These are phyloP conservation scores for Hypoxylon sp. DNA, from an alignment of 2,329 filamentous ascomycete species.

Conservation along the genomic window DNA sequence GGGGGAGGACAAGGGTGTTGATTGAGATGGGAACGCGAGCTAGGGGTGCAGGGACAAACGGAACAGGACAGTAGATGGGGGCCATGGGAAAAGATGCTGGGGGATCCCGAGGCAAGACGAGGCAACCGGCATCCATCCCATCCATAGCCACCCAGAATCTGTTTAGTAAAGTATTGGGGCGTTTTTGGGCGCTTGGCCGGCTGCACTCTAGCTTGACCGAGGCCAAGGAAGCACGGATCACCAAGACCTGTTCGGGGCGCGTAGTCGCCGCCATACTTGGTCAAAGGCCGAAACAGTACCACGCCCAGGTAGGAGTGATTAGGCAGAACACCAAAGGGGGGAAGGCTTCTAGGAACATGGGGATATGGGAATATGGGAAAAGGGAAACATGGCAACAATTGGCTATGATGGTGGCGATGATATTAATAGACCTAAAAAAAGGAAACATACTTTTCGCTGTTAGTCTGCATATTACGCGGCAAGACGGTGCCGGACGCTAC, in stretches of 20 bases:
- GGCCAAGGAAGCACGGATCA: constrained; percentile 42
- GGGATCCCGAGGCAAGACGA: constrained; percentile 51
- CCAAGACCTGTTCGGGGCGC: constrained; percentile 39
- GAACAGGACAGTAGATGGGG: constrained; percentile 34
- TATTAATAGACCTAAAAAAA: constrained; percentile 18
- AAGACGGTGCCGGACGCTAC: constrained; percentile 59
- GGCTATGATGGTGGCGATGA: constrained; percentile 10
- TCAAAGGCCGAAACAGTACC: constrained; percentile 40
- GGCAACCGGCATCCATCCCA: constrained; percentile 43
- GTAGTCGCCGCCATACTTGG: constrained; percentile 37
- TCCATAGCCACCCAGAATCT: constrained; percentile 37
- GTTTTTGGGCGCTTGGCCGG: constrained; percentile 30
- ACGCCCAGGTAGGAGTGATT: constrained; percentile 22
- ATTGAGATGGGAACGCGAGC: constrained; percentile 42
- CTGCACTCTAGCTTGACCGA: constrained; percentile 43
- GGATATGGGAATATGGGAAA: constrained; percentile 21
- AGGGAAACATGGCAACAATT: constrained; percentile 20
- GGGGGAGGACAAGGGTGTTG: constrained; percentile 42
- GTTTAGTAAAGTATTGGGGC: constrained; percentile 30
- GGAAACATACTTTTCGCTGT: constrained; percentile 69
- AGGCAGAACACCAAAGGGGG: constrained; percentile 23
- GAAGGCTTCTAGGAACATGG: constrained; percentile 15
- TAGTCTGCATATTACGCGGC: constrained; percentile 64
- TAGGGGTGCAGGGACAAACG: constrained; percentile 37
- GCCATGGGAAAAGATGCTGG: constrained; percentile 39